Percentiles rank a stretch among this genome's conserved stretches.
These are phyloP conservation scores for Trichophyton simii DNA, from an alignment of 2,329 filamentous ascomycete species.

Conservation along the genomic window DNA sequence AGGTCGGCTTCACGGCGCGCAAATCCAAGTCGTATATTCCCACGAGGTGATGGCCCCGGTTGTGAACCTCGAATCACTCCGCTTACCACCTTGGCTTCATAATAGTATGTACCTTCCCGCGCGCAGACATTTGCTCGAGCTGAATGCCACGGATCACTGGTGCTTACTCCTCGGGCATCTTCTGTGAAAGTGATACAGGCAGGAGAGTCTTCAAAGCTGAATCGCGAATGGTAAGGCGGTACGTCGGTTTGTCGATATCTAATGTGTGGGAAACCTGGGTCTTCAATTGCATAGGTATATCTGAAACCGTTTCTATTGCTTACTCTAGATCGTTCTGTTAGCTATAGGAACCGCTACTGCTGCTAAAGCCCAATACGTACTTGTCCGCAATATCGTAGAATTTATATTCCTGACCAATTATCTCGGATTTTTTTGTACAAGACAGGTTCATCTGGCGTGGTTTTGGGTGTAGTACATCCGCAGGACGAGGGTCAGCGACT, in stretches of 20 bases:
- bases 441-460: conserved; percentile 30
- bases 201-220: conserved; percentile 87
- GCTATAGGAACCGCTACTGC: background rate
- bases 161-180: conserved; percentile 64
- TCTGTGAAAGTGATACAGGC: conserved; percentile 72
- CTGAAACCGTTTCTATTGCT: conserved; percentile 63
- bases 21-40: conserved; percentile 39
- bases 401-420: conserved; percentile 26
- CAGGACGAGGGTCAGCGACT: conserved; percentile 28
- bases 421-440: conserved; percentile 24
- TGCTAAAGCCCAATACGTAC: background rate
- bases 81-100: conserved; percentile 78
- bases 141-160: conserved; percentile 86
- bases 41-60: conserved; percentile 21
- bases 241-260: conserved; percentile 85
- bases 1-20: conserved; percentile 35
- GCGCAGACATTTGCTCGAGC: conserved; percentile 81
- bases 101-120: conserved; percentile 82
- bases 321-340: conserved; percentile 26
- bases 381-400: conserved; percentile 35
- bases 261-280: conserved; percentile 75
- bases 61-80: conserved; percentile 37
- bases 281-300: conserved; percentile 82
- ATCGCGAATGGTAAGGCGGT: conserved; percentile 66
- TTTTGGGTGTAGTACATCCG: conserved; percentile 28